phyloP scores from a whole-genome alignment of 2,329 filamentous ascomycete species.

The Neurospora sp. region DNA sequence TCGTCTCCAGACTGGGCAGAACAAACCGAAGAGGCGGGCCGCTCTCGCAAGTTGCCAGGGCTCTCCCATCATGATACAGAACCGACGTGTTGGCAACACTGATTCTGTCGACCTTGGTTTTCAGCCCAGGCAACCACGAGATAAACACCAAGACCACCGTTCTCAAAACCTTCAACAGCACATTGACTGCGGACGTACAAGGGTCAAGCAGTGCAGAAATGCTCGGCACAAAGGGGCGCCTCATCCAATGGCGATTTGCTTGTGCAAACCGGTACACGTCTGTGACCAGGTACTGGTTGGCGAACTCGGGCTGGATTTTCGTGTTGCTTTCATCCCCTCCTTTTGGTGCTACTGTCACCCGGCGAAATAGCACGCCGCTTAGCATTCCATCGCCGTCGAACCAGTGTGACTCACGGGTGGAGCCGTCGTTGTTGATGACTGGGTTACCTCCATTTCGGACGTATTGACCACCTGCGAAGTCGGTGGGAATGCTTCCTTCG shows the following conservation, averaged over 20 bases:
- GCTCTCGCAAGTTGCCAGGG: conserved; percentile 60
- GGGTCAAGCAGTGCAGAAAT: conserved; percentile 57
- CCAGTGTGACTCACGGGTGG: conserved; percentile 57
- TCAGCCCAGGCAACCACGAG: conserved; percentile 42
- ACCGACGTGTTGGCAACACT: conserved; percentile 61
- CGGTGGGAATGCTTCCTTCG: conserved; percentile 49
- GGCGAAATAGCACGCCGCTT: conserved; percentile 52
- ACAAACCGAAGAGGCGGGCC: conserved; percentile 58
- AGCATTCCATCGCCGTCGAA: conserved; percentile 72
- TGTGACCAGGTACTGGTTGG: conserved; percentile 60
- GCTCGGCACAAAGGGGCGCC: conserved; percentile 52
- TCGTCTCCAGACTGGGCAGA: conserved; percentile 53
- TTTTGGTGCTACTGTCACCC: conserved; percentile 7
- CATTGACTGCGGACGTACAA: conserved; percentile 37
- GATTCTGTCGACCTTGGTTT: conserved; percentile 51
- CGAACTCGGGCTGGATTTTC: conserved; percentile 49
- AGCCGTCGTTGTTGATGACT: conserved; percentile 50
- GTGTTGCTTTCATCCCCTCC: conserved; percentile 14
- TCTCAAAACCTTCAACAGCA: conserved; percentile 43
- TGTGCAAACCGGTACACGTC: conserved; percentile 51
- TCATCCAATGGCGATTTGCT: conserved; percentile 31
- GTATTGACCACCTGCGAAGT: conserved; percentile 59
- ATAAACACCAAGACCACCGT: conserved; percentile 47
- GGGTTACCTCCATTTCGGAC: conserved; percentile 65
- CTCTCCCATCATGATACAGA: conserved; percentile 57